Evolutionary conservation across 1,139 yeast genomes (phyloP), one percentile per base, ranked within the genome.

Genomic region (Diutina sp.): DNA sequence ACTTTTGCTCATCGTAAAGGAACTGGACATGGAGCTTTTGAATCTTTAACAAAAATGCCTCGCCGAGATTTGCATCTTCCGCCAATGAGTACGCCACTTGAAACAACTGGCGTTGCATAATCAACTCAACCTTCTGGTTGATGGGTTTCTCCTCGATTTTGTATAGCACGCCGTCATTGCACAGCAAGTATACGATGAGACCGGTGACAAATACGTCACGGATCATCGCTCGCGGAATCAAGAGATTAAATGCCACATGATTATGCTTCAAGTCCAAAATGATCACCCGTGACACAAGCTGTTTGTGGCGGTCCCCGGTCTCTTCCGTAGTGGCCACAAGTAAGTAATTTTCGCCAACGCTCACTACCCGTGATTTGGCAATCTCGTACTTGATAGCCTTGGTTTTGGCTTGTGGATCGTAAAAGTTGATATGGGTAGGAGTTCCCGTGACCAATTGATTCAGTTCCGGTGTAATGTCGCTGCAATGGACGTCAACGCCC

Each of bases 401-500:
- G 1, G 82, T 79, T 55, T 85, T 80, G 4, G 83, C 83, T 14
- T 73, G 70, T 11, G 79, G 71, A 58, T 79, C 78, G 65, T 83
- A 87, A 61, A 77, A 82, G 18, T 78, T 72, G 14, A 87, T 67
- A 0, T 75, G 77, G 11, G 79, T 80, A 1, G 74, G 73, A 35
- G 79, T 72, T 1, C 82, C 89, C 25, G 83, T 85, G 12, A 84
- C 72, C 61, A 84, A 70, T 56, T 74, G 72, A 54, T 64, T 75
- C 9, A 71, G 63, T 4, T 64, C 68, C 66, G 63, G 60, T 50
- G 76, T 76, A 18, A 80, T 64, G 18, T 75, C 80, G 50, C 80
- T 74, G 64, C 97, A 90, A 55, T 85, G 80, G 57, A 90, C 71
- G 60, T 84, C 88, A 1, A 88, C 87, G 0, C 98, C 98, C 9